These are phyloP conservation scores for Aspergillus bertholletiae DNA, from an alignment of 495 filamentous ascomycete species.

Conservation along the genomic window DNA sequence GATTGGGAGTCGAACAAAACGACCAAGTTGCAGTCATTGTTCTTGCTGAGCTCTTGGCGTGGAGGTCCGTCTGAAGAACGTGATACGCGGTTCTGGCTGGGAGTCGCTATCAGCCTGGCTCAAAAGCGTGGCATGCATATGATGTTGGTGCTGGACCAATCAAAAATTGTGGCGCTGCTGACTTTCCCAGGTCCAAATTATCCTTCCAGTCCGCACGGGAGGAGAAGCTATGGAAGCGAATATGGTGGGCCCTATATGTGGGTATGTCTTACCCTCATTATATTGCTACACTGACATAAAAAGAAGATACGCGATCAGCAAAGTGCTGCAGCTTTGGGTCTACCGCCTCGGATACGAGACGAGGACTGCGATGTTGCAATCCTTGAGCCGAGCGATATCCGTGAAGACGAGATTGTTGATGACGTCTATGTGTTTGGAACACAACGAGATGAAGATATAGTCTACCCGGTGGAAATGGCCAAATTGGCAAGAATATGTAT, in stretches of 20 bases:
- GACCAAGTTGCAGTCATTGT: slow-evolving; percentile 35
- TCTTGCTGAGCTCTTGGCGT: slow-evolving; percentile 44
- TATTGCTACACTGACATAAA: no score
- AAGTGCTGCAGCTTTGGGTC: slow-evolving; percentile 34
- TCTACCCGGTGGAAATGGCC: slow-evolving; percentile 42
- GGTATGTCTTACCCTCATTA: background rate
- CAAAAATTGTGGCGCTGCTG: background rate
- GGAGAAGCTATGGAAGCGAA: slow-evolving; percentile 38
- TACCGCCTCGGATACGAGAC: slow-evolving; percentile 41
- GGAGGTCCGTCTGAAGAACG: slow-evolving; percentile 37
- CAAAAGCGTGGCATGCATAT: slow-evolving; percentile 47
- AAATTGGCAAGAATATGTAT: slow-evolving; percentile 37
- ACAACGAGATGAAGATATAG: slow-evolving; percentile 26
- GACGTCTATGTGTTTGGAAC: slow-evolving; percentile 26
- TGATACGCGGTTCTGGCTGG: slow-evolving; percentile 43
- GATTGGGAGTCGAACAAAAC: slow-evolving; percentile 39
- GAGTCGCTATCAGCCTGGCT: slow-evolving; percentile 34
- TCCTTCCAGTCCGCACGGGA: slow-evolving; percentile 28
- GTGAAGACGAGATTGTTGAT: slow-evolving; percentile 25
- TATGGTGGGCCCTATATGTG: slow-evolving; percentile 50
- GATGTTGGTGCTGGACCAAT: slow-evolving; percentile 24
- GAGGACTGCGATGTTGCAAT: slow-evolving; percentile 45
- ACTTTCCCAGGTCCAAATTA: slow-evolving; percentile 31
- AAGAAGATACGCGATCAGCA: slow-evolving; percentile 38
- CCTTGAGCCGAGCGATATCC: slow-evolving; percentile 33